Evolutionary conservation across 805 yeast species (phyloP).

Genomic region (Cyberlindnera mycetangii): DNA sequence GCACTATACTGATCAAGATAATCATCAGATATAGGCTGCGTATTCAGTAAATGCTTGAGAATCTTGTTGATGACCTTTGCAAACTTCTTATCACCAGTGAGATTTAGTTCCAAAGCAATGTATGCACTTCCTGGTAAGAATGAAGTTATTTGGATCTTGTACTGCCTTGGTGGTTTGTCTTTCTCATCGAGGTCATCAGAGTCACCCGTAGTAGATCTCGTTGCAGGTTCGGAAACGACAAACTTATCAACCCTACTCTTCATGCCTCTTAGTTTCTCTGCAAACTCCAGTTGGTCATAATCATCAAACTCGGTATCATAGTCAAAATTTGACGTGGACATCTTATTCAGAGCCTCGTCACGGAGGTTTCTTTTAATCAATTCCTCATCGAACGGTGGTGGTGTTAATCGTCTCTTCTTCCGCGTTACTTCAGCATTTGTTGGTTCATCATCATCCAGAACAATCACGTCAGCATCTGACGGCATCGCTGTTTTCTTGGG

Average conservation of each 20-base stretch:
- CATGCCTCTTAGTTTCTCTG: background rate
- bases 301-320: constrained; percentile 11
- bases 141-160: constrained; percentile 17
- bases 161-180: constrained; percentile 5
- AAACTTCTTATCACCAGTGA: constrained; percentile 22
- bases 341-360: background rate
- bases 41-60: constrained; percentile 9
- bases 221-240: background rate
- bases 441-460: constrained; percentile 1
- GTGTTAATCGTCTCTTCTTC: constrained; percentile 7
- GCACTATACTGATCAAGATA: constrained; percentile 9
- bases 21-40: constrained; percentile 1
- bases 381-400: constrained; percentile 19
- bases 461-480: constrained; percentile 1
- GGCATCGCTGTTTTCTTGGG: background rate
- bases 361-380: background rate
- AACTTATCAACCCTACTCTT: constrained; percentile 1
- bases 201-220: background rate
- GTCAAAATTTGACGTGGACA: background rate
- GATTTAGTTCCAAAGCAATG: constrained; percentile 8
- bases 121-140: constrained; percentile 22
- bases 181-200: background rate
- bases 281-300: constrained; percentile 7
- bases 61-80: constrained; percentile 14
- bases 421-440: constrained; percentile 5